Base-by-base conservation (phyloP, 345 rosid genomes). In the Cardamine occulta region DNA sequence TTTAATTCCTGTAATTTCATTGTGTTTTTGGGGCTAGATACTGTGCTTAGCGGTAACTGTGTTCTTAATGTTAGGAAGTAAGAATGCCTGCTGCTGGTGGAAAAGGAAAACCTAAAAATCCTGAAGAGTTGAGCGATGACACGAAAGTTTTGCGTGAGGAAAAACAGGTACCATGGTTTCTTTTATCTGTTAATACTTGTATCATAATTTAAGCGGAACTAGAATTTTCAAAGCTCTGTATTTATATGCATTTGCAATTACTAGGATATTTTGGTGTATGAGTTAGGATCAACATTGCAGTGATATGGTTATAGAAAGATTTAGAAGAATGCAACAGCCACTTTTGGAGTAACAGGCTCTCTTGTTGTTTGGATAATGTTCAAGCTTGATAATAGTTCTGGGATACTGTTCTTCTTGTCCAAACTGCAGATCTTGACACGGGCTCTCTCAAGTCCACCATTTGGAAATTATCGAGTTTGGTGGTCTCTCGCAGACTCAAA, bases 11-110 rank as follows among this genome's bases (percentile, higher is more conserved):
- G 17, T n/a, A 37, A 13, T 15, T 24, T 28, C 42, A 13, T 21
- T 4, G 15, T 58, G 34, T 70, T 6, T 49, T 11, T 39, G 75
- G 9, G 19, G 19, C 13, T 13, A 53, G 34, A 53, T 12, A 10
- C 0, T 58, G 52, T 58, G 54, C 24, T 26, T 74, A 26, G 28
- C 6, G 7, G 42, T 68, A 0, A 86, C 63, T 52, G 53, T 23
- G 7, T 34, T 48, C 24, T 62, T 70, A 52, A 78, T 82, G 73
- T 42, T 84, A 92, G 98, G 99, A 95, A 88, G 98, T 90, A 79
- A 83, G 99, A 84, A 89, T 95, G 94, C 99, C 98, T 31, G 97
- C 99, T 66, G 97, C 99, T 68, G 97, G 98, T 67, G 78, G 91
- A 45, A 95, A 90, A 81, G 98, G 91, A 24, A 83, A 79, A 13